Conservation (phyloP, 257 asterid genomes). For the Ocimum tenuiflorum region DNA sequence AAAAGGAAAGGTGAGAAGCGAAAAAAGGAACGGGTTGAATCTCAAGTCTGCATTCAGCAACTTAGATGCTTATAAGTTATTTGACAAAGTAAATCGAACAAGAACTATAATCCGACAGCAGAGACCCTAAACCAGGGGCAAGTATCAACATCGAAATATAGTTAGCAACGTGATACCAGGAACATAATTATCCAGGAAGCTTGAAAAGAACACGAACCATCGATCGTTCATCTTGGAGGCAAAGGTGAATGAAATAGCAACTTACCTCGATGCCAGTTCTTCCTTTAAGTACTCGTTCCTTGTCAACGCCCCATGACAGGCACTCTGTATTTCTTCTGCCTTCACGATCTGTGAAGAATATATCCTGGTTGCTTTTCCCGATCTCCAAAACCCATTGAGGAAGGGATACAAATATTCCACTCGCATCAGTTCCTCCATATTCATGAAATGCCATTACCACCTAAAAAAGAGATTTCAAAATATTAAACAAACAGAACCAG, state of each 20-base stretch:
- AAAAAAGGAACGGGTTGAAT: no score
- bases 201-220: neutral
- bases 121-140: neutral
- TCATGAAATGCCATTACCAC: constrained; percentile 73
- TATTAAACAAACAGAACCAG: constrained; percentile 5
- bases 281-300: constrained; percentile 64
- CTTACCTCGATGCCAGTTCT: constrained; percentile 71
- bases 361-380: constrained; percentile 65
- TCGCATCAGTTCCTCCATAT: constrained; percentile 56
- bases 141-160: neutral
- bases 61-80: neutral
- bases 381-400: constrained; percentile 80
- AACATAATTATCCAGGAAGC: neutral
- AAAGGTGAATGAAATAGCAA: neutral
- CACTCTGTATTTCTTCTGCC: constrained; percentile 74
- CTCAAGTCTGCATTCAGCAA: neutral
- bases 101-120: neutral
- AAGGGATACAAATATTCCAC: constrained; percentile 51
- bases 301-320: constrained; percentile 76
- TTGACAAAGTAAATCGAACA: neutral
- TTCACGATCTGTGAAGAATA: constrained; percentile 71
- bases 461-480: constrained; percentile 26
- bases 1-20: constrained; percentile 4
- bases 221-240: neutral
- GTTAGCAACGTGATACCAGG: neutral